These are phyloP conservation scores for Metschnikowia cerradonensis DNA, from an alignment of 805 yeast genomes.

Conservation along the genomic window DNA sequence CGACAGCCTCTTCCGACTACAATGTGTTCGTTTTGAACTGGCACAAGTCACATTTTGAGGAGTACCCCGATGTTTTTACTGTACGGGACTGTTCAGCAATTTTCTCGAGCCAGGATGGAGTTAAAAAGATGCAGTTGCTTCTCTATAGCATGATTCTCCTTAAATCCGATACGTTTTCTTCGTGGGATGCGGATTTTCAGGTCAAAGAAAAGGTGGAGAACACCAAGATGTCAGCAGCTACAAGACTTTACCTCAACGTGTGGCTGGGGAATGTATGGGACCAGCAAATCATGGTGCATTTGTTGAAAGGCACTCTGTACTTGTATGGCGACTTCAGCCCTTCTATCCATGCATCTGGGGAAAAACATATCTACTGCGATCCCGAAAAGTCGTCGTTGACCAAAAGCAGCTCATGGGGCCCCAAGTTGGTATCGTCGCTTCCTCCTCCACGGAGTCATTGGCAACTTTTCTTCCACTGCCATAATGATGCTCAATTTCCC, in stretches of 20 bases:
- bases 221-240: conserved; percentile 76
- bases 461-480: conserved; percentile 55
- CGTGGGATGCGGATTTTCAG: conserved; percentile 65
- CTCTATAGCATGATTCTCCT: conserved; percentile 8
- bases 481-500: conserved; percentile 57
- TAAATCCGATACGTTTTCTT: conserved; percentile 10
- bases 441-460: conserved; percentile 51
- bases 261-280: conserved; percentile 88
- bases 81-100: conserved; percentile 11
- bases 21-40: conserved; percentile 21
- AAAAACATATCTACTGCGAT: conserved; percentile 10
- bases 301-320: conserved; percentile 8
- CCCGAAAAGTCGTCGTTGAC: conserved; percentile 14
- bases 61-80: conserved; percentile 10
- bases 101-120: conserved; percentile 10
- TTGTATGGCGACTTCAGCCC: conserved; percentile 7
- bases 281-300: conserved; percentile 40
- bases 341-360: conserved; percentile 2
- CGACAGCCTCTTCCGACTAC: conserved; percentile 7
- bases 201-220: conserved; percentile 80
- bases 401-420: neutral
- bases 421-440: conserved; percentile 16
- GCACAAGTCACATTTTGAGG: neutral
- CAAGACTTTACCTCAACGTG: conserved; percentile 49
- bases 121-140: conserved; percentile 19